Conservation (phyloP, 345 rosid genomes). For the Citrus glauca region DNA sequence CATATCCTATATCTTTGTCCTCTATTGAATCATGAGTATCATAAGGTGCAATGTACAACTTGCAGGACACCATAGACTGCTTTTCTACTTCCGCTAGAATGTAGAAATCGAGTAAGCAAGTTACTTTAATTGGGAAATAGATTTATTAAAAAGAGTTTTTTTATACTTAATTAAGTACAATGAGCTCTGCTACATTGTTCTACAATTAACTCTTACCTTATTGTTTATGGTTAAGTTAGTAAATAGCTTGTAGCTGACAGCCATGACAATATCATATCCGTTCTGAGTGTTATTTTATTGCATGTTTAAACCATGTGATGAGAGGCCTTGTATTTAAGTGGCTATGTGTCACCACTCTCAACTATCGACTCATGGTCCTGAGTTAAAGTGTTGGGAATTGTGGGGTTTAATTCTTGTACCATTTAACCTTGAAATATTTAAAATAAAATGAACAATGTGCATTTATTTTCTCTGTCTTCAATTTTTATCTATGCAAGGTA, state of each 20-base stretch:
- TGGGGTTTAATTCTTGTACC: neutral
- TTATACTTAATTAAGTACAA: neutral
- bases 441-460: neutral
- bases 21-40: neutral
- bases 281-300: neutral
- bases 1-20: neutral
- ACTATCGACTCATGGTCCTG: neutral
- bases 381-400: neutral
- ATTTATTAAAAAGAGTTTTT: too few species aligned
- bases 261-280: neutral
- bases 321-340: neutral
- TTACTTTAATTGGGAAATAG: neutral
- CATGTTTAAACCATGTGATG: neutral
- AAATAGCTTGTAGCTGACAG: neutral
- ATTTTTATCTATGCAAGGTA: neutral
- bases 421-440: neutral
- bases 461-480: neutral
- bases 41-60: neutral
- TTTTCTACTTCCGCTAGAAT: neutral
- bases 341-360: neutral
- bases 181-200: neutral
- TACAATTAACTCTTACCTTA: too few species aligned
- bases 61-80: neutral
- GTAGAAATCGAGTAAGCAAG: neutral
- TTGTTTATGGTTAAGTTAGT: neutral